phyloP scores from a whole-genome alignment of 148 eudicot genomes.

The Polygonum maritimum region DNA sequence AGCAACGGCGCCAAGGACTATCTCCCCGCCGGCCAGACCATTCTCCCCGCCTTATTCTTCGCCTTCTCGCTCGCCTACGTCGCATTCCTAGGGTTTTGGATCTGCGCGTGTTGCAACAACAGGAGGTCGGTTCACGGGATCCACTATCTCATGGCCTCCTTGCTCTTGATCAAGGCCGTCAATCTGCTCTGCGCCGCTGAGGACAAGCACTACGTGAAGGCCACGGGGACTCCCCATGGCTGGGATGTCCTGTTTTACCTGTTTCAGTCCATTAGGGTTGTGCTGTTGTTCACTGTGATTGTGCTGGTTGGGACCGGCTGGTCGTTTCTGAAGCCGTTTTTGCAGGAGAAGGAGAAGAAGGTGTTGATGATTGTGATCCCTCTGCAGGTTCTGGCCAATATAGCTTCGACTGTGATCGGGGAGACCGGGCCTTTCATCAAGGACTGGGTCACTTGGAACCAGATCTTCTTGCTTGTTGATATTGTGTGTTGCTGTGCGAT shows the following conservation, averaged over 20 bases:
- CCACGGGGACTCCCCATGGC: conserved; percentile 57
- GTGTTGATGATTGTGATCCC: conserved; percentile 61
- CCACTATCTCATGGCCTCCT: conserved; percentile 57
- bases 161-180: conserved; percentile 41
- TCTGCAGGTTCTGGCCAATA: conserved; percentile 55
- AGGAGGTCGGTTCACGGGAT: conserved; percentile 42
- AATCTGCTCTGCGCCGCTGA: conserved; percentile 63
- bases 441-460: conserved; percentile 75
- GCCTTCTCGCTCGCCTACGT: conserved; percentile 33
- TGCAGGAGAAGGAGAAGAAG: conserved; percentile 71
- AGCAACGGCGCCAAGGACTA: conserved; percentile 46
- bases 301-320: conserved; percentile 89
- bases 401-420: conserved; percentile 56
- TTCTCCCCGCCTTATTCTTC: conserved; percentile 50
- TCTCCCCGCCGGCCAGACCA: conserved; percentile 54
- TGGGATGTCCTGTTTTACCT: conserved; percentile 81
- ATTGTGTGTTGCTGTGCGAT: conserved; percentile 70
- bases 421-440: conserved; percentile 56
- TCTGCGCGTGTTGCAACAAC: conserved; percentile 25
- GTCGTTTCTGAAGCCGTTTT: conserved; percentile 73
- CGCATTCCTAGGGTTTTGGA: conserved; percentile 27
- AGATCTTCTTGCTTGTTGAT: conserved; percentile 66
- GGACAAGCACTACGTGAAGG: conserved; percentile 51
- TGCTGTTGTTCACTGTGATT: conserved; percentile 55
- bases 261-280: conserved; percentile 53